Evolutionary conservation across 495 filamentous ascomycete species (phyloP), one percentile per base, ranked within the genome.

Genomic region (Immersiella caudata): DNA sequence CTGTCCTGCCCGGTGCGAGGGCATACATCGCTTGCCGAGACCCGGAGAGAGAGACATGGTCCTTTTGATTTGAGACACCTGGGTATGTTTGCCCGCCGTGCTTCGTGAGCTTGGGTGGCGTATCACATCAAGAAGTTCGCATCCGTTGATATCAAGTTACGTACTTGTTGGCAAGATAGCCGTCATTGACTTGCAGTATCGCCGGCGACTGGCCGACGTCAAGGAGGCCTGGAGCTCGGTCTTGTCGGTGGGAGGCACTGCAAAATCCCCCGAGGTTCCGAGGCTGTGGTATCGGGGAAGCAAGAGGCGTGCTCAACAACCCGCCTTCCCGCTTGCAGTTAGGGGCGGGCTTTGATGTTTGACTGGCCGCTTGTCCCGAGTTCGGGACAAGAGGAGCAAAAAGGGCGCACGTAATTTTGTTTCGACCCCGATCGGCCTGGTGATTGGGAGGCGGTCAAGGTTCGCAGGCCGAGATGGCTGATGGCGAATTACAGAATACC

Each of bases 301-400:
- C 1, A 8, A 33, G 52, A 22, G 14, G 20, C 52, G 20, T 55
- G 52, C 5, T 20, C 20, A 36, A n/a, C 20, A 60, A 21, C 57
- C 57, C n/a, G 9, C 57, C 57, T 60, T 60, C 26, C 57, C 57
- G 12, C 57, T 60, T 36, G 9, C 14, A 36, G 57, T 60, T 60
- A 60, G 57, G 21, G 22, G 52, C 52, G 52, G 29, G 57, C 20
- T 60, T 16, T 33, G 57, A 36, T 12, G 26, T n/a, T n/a, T 60
- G 57, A 29, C 57, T 55, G 52, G 52, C 52, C 52, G 24, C 21
- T 26, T 55, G 24, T 55, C 52, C 52, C 52, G 52, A 55, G 11
- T 14, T 46, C 40, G 40, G 40, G 40, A 46, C 40, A 46, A 12
- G 40, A 46, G 16, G 16, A 12, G n/a, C n/a, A 46, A 55, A 22